A percentile compares a stretch with the other conserved stretches of the same genome.
phyloP scores from a whole-genome alignment of 768 basidiomycete species.

The Panus rudis region DNA sequence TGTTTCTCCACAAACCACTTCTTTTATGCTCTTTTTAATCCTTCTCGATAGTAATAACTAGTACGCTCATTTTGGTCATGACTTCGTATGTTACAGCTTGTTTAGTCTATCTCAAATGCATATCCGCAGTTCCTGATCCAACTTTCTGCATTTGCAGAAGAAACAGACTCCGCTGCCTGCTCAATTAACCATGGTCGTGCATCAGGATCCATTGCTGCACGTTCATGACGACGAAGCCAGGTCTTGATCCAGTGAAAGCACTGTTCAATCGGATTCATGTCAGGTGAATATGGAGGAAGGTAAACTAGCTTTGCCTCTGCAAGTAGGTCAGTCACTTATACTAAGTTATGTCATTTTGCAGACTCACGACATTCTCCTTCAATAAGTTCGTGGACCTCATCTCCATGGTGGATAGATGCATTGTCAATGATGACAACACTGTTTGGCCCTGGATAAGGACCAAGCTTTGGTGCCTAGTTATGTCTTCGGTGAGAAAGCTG shows the following conservation, averaged over 20 bases:
- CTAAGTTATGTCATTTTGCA: slow-evolving; percentile 1
- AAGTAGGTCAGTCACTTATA: neutral
- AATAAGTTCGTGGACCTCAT: slow-evolving; percentile 28
- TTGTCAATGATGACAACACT: slow-evolving; percentile 36
- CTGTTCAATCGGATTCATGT: slow-evolving; percentile 32
- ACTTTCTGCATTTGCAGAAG: slow-evolving; percentile 1
- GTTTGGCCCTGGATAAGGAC: slow-evolving; percentile 26
- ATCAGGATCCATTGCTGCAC: slow-evolving; percentile 1
- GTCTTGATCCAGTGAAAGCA: slow-evolving; percentile 26
- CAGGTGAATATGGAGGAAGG: slow-evolving; percentile 28
- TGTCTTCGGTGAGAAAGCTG: slow-evolving; percentile 21
- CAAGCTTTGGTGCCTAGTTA: slow-evolving; percentile 3
- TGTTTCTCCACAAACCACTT: neutral
- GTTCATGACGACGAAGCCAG: slow-evolving; percentile 22
- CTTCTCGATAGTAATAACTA: neutral
- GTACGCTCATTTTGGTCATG: neutral
- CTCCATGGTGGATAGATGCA: slow-evolving; percentile 34
- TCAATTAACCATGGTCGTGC: slow-evolving; percentile 11
- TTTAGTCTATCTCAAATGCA: neutral
- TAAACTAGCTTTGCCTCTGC: slow-evolving; percentile 14
- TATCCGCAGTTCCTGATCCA: slow-evolving; percentile 2
- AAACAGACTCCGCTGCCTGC: slow-evolving; percentile 1
- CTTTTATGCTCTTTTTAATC: neutral
- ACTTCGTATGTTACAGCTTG: neutral
- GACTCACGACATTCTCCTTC: slow-evolving; percentile 14